Base-by-base conservation (phyloP, 192 early-diverging fungal species). In the Endogone sp. region DNA sequence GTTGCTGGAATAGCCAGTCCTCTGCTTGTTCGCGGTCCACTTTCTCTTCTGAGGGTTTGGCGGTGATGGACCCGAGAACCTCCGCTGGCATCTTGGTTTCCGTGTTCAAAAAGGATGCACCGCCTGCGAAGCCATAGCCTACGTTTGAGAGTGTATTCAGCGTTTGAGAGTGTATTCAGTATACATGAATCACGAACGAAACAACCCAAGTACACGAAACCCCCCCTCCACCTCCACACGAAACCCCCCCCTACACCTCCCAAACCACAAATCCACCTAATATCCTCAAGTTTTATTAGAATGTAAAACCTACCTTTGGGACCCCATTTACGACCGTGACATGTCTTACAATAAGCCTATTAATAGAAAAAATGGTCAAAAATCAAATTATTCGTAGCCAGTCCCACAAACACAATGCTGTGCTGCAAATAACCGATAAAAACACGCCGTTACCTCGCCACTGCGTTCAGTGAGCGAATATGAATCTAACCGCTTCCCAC, bases 281-380 rank as follows among this genome's bases (percentile, higher is more conserved):
- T n/a, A n/a, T n/a, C n/a, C n/a, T n/a, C n/a, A n/a, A n/a, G n/a
- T n/a, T n/a, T n/a, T n/a, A n/a, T n/a, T n/a, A n/a, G n/a, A n/a
- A n/a, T n/a, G n/a, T n/a, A n/a, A 75, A 6, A 69, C 70, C 56
- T 82, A 73, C 85, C 85, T 29, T 84, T 87, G 3, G 85, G 83
- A 44, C 83, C 85, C 73, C 77, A 87, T 65, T 75, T 78, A 65
- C 84, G 82, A 60, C 70, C 76, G 65, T 87, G 79, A 63, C 85
- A 87, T 2, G 68, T 71, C 66, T 79, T 87, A 60, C 85, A 87
- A 71, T 81, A 87, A 13, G 83, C 83, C 85, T 87, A 64, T 32
- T 29, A 11, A 61, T n/a, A 55, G 16, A 22, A 9, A 60, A 27
- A 58, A 21, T 3, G 28, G 2, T 13, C 30, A 6, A 8, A 20